A percentile compares a stretch with the other conserved stretches of the same genome.
phyloP scores from a whole-genome alignment of 441 rosid genomes.

The Croton setiger region DNA sequence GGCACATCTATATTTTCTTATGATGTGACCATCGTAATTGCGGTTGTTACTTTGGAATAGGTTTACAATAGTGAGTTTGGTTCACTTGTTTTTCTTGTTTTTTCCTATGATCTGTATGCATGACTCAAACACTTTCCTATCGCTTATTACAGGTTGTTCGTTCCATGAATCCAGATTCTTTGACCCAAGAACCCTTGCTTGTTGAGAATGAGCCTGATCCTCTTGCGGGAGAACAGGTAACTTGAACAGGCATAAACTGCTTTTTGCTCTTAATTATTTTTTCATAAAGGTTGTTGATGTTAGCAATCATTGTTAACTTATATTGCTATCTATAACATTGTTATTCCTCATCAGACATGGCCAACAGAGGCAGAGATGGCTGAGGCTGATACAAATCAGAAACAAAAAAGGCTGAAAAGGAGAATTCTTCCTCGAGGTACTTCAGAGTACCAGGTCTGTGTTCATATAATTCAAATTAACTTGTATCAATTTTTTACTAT shows the following conservation, averaged over 20 bases:
- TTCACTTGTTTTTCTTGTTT: not conserved
- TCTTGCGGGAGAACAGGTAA: conserved; percentile 92
- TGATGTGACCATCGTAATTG: not conserved
- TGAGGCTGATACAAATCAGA: conserved; percentile 65
- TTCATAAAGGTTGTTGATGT: not conserved
- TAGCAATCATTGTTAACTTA: not conserved
- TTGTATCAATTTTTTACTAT: not conserved
- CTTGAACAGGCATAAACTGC: not conserved
- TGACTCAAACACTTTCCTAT: not conserved
- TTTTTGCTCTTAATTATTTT: not conserved
- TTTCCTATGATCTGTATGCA: not conserved
- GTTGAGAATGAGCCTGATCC: conserved; percentile 83
- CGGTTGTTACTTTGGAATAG: no score
- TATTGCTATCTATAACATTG: conserved; percentile 4
- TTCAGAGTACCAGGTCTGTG: conserved; percentile 87
- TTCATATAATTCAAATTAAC: conserved; percentile 4
- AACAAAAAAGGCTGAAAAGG: conserved; percentile 52
- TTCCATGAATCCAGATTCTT: conserved; percentile 55
- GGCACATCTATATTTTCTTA: not conserved
- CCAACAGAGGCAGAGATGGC: conserved; percentile 96
- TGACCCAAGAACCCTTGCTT: conserved; percentile 68
- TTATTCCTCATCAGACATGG: conserved; percentile 67
- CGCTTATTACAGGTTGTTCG: conserved; percentile 46
- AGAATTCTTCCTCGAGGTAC: conserved; percentile 79
- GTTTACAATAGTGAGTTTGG: not conserved